Percentiles rank a stretch among this genome's conserved stretches.
Evolutionary conservation across 345 rosid genomes (phyloP).

Genomic region (Euphorbia lathyris): DNA sequence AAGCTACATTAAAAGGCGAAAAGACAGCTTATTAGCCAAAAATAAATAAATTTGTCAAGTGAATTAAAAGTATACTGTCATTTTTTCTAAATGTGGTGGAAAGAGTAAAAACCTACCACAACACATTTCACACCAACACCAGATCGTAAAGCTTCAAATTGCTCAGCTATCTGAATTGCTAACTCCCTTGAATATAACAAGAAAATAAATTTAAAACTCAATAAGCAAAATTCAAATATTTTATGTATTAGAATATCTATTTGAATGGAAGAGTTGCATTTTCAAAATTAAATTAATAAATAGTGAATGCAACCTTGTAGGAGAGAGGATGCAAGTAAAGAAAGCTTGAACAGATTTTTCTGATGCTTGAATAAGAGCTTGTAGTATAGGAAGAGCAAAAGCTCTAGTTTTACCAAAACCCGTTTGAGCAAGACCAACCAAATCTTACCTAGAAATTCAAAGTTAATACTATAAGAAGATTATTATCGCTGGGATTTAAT

Average conservation of each 20-base stretch:
- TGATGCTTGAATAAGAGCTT: constrained; percentile 65
- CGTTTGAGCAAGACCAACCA: constrained; percentile 90
- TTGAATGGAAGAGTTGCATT: not conserved
- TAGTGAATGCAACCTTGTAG: constrained; percentile 52
- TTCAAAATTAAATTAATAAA: not conserved
- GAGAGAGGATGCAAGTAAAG: constrained; percentile 89
- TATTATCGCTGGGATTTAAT: not conserved
- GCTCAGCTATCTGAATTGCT: constrained; percentile 96
- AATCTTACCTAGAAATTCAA: constrained; percentile 55
- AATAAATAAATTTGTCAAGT: not conserved
- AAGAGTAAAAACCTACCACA: constrained; percentile 55
- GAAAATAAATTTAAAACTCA: constrained; percentile 1
- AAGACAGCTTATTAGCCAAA: not conserved
- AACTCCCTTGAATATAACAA: constrained; percentile 58
- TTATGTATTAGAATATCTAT: not conserved
- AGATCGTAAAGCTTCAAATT: constrained; percentile 85
- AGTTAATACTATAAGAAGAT: not conserved
- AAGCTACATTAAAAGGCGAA: constrained; percentile 46
- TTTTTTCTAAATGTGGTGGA: not conserved
- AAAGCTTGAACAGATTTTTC: constrained; percentile 65
- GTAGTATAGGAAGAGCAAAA: constrained; percentile 85
- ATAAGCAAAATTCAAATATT: not conserved
- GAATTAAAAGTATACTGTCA: not conserved
- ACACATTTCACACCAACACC: constrained; percentile 75
- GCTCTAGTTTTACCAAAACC: constrained; percentile 98